phyloP scores from a whole-genome alignment of 2,329 filamentous ascomycete species.

The Byssochlamys sp. region DNA sequence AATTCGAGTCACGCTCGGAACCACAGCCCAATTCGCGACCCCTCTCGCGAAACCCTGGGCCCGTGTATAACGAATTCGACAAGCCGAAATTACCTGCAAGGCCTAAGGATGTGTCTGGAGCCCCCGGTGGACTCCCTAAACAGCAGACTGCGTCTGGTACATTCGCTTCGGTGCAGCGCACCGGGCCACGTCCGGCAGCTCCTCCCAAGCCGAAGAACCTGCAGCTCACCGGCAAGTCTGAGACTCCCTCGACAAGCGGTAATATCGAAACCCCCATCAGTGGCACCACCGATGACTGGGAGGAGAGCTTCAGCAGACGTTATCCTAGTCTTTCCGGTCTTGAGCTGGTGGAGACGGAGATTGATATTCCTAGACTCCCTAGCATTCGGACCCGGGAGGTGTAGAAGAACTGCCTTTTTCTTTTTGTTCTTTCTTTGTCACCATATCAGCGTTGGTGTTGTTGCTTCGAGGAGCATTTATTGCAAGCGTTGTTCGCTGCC shows the following conservation, averaged over 20 bases:
- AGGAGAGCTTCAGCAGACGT: conserved; percentile 66
- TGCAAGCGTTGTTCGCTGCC: background rate
- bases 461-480: background rate
- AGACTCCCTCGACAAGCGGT: conserved; percentile 13
- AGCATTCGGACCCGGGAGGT: conserved; percentile 35
- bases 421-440: background rate
- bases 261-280: conserved; percentile 16
- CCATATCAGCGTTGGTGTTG: background rate
- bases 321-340: conserved; percentile 78
- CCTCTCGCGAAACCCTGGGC: conserved; percentile 14
- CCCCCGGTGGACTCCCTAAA: conserved; percentile 9
- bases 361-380: conserved; percentile 30
- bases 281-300: conserved; percentile 48
- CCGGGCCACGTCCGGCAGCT: conserved; percentile 40
- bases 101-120: conserved; percentile 11
- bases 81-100: conserved; percentile 7
- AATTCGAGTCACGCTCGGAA: conserved; percentile 16
- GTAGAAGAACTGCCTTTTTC: conserved; percentile 13
- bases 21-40: conserved; percentile 7
- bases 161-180: conserved; percentile 18
- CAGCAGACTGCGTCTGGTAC: conserved; percentile 13
- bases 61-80: conserved; percentile 11
- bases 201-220: conserved; percentile 55
- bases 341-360: conserved; percentile 75
- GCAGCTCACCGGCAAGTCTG: conserved; percentile 34